A percentile compares a stretch with the other conserved stretches of the same genome.
These are phyloP conservation scores for Rhodomyrtus psidioides DNA, from an alignment of 441 rosid genomes.

Conservation along the genomic window DNA sequence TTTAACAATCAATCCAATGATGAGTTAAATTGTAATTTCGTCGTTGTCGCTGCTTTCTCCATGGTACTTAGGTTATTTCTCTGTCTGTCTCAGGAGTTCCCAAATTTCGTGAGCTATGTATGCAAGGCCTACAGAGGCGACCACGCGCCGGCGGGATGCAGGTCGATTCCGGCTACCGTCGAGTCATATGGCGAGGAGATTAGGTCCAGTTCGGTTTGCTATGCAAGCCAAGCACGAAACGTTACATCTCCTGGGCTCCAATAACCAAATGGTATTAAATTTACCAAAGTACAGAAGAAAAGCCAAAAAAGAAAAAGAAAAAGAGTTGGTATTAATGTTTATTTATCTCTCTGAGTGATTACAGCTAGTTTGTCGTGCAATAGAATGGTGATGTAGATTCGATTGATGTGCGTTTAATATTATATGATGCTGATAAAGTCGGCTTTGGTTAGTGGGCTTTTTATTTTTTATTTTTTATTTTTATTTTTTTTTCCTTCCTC, in stretches of 20 bases:
- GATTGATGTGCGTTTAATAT: neutral
- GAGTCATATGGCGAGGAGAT: neutral
- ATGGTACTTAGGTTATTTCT: neutral
- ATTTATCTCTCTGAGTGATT: neutral
- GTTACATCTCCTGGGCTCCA: neutral
- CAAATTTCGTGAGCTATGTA: slow-evolving; percentile 6
- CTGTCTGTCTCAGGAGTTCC: slow-evolving; percentile 4
- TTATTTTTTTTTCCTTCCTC: neutral
- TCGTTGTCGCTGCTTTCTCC: neutral
- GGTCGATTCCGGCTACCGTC: neutral
- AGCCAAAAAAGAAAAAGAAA: rapidly evolving
- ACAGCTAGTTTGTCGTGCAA: neutral
- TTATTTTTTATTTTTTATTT: no score
- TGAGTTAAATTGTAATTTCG: neutral
- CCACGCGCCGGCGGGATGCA: neutral
- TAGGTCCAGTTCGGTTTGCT: neutral
- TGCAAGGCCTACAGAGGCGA: slow-evolving; percentile 16
- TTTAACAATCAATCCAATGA: neutral
- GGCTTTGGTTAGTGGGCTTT: neutral
- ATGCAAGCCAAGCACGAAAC: neutral
- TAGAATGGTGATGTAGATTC: neutral
- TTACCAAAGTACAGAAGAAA: neutral
- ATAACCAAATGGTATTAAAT: neutral
- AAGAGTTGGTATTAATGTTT: neutral
- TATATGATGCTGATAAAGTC: neutral